phyloP scores from a whole-genome alignment of 352 stramenopile genomes.

The Paralagenidium karlingii region DNA sequence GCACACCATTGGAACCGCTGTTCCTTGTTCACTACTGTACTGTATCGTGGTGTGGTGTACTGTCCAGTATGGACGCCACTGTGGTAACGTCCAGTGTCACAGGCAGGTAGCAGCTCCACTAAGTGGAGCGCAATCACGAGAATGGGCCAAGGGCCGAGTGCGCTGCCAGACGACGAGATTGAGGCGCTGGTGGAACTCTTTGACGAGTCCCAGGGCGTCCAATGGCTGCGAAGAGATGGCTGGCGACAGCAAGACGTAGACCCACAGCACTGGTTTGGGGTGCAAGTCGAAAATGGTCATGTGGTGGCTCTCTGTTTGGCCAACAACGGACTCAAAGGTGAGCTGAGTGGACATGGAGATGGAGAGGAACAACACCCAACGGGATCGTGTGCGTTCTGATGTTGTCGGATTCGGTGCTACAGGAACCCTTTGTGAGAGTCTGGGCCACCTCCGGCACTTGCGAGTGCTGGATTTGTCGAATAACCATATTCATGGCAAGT shows the following conservation, averaged over 20 bases:
- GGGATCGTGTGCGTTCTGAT: neutral
- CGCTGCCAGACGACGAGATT: slow-evolving; percentile 52
- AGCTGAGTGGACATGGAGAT: neutral
- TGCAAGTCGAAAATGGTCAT: slow-evolving; percentile 55
- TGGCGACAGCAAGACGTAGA: slow-evolving; percentile 65
- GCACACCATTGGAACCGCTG: too few species aligned
- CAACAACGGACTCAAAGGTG: slow-evolving; percentile 42
- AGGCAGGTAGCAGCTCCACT: too few species aligned
- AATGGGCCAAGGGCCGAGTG: slow-evolving; percentile 76
- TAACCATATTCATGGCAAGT: slow-evolving; percentile 49
- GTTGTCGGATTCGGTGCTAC: neutral
- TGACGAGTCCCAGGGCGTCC: slow-evolving; percentile 50
- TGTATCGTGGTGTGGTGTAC: too few species aligned
- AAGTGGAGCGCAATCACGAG: too few species aligned
- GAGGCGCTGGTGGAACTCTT: slow-evolving; percentile 54
- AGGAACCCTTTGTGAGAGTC: slow-evolving; percentile 17
- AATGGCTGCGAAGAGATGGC: slow-evolving; percentile 57
- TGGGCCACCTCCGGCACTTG: slow-evolving; percentile 51
- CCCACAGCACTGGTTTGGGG: slow-evolving; percentile 68
- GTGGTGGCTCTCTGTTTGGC: slow-evolving; percentile 62
- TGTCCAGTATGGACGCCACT: too few species aligned
- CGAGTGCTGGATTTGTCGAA: slow-evolving; percentile 69
- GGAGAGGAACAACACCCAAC: neutral
- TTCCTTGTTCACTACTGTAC: too few species aligned
- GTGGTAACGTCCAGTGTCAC: too few species aligned